Evolutionary conservation across 169 alveolate species (phyloP).

Genomic region (Babesia caballi): DNA sequence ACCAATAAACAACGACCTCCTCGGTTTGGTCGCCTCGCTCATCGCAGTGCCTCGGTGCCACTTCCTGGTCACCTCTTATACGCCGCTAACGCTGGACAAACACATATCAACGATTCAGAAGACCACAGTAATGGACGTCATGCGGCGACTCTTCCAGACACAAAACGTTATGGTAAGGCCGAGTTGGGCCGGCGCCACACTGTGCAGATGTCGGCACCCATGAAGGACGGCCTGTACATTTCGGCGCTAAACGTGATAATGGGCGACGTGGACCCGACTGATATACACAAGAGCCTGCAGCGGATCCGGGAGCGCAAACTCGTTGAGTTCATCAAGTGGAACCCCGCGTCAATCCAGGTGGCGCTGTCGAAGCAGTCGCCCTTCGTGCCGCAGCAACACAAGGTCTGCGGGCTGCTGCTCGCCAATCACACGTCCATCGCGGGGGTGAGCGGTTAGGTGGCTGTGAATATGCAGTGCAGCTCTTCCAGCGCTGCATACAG

Average conservation of each 20-base stretch:
- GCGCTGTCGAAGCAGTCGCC: constrained; percentile 97
- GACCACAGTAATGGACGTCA: constrained; percentile 96
- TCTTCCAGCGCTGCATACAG: constrained; percentile 86
- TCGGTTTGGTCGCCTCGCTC: constrained; percentile 95
- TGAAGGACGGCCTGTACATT: constrained; percentile 67
- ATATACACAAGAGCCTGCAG: constrained; percentile 67
- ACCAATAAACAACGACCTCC: constrained; percentile 95
- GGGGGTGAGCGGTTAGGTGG: constrained; percentile 51
- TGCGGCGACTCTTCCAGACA: constrained; percentile 95
- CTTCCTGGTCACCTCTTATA: constrained; percentile 97
- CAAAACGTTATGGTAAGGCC: constrained; percentile 91
- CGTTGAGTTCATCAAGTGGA: constrained; percentile 94
- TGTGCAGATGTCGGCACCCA: constrained; percentile 35
- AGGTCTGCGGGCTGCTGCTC: constrained; percentile 97
- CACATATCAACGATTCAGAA: constrained; percentile 82
- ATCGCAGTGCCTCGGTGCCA: constrained; percentile 99
- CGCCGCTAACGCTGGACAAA: constrained; percentile 84
- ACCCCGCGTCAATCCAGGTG: constrained; percentile 98
- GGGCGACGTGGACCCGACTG: constrained; percentile 72
- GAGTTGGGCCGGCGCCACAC: background rate
- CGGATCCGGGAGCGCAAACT: constrained; percentile 72
- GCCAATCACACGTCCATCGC: constrained; percentile 99
- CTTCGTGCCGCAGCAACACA: constrained; percentile 90
- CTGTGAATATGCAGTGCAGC: constrained; percentile 9
- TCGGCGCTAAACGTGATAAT: constrained; percentile 70